Conservation (phyloP, 352 stramenopile species). For the Aphanomyces invadans region DNA sequence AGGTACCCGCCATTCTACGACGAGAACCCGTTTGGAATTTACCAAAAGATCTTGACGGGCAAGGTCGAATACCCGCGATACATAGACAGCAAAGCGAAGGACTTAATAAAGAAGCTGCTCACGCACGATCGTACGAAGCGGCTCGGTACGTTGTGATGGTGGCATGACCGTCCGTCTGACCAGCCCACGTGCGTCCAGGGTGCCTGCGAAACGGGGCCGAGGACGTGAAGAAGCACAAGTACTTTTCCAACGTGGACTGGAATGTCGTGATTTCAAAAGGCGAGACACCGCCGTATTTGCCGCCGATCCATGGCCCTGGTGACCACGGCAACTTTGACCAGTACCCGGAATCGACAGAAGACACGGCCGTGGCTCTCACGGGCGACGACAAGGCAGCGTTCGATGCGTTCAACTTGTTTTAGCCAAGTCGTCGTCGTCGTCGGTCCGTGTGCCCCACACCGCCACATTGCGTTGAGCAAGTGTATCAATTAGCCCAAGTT, state of each 20-base stretch:
- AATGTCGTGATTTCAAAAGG: slow-evolving; percentile 63
- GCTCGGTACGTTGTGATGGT: slow-evolving; percentile 44
- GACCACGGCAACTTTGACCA: slow-evolving; percentile 92
- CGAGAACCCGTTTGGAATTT: slow-evolving; percentile 90
- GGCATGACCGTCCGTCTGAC: background rate
- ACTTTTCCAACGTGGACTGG: slow-evolving; percentile 84
- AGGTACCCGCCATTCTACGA: slow-evolving; percentile 84
- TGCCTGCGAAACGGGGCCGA: slow-evolving; percentile 86
- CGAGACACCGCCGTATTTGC: slow-evolving; percentile 76
- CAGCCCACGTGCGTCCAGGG: slow-evolving; percentile 29
- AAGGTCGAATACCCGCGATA: slow-evolving; percentile 87
- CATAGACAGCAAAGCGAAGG: slow-evolving; percentile 85
- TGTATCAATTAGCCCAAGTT: slow-evolving; percentile 11
- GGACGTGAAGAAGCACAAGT: slow-evolving; percentile 91
- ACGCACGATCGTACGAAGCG: slow-evolving; percentile 84
- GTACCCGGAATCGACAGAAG: slow-evolving; percentile 87
- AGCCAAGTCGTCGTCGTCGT: slow-evolving; percentile 29
- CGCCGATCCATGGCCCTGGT: slow-evolving; percentile 65
- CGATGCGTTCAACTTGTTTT: slow-evolving; percentile 83
- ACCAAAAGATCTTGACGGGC: slow-evolving; percentile 90
- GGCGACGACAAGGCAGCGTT: slow-evolving; percentile 78
- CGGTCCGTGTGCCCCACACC: background rate
- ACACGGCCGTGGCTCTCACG: slow-evolving; percentile 75
- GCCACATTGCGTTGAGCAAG: background rate
- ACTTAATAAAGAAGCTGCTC: slow-evolving; percentile 89